phyloP scores from a whole-genome alignment of 2,329 filamentous ascomycete genomes.

The Didymella arachidicola region DNA sequence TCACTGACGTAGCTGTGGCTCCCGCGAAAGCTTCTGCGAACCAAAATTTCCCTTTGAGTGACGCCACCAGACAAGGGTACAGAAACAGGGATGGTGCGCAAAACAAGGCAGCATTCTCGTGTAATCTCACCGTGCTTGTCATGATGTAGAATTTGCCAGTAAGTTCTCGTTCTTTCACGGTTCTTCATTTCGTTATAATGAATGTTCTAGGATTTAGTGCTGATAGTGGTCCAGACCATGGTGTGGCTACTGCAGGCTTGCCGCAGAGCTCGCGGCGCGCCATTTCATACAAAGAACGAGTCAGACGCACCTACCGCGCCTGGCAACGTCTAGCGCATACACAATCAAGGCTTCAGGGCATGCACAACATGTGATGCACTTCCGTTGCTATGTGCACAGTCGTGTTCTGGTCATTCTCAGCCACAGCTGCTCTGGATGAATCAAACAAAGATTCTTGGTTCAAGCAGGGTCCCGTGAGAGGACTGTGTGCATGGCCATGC shows the following conservation, averaged over 20 bases:
- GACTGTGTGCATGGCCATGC: background rate
- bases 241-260: conserved; percentile 12
- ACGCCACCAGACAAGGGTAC: conserved; percentile 19
- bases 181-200: conserved; percentile 1
- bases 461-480: background rate
- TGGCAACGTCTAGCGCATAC: conserved; percentile 10
- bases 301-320: conserved; percentile 1
- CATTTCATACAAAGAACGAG: conserved; percentile 5
- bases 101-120: conserved; percentile 16
- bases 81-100: conserved; percentile 15
- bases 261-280: conserved; percentile 10
- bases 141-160: conserved; percentile 9
- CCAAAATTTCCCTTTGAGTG: conserved; percentile 7
- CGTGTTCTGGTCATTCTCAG: background rate
- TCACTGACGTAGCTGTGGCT: conserved; percentile 19
- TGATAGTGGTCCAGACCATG: conserved; percentile 4
- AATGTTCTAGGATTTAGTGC: conserved; percentile 2
- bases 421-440: background rate
- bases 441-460: background rate
- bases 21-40: conserved; percentile 1
- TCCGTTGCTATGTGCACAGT: background rate
- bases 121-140: conserved; percentile 15
- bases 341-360: conserved; percentile 5
- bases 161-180: conserved; percentile 1
- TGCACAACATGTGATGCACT: background rate